phyloP scores from a whole-genome alignment of 805 yeast species.

The Candida namnaoensis region DNA sequence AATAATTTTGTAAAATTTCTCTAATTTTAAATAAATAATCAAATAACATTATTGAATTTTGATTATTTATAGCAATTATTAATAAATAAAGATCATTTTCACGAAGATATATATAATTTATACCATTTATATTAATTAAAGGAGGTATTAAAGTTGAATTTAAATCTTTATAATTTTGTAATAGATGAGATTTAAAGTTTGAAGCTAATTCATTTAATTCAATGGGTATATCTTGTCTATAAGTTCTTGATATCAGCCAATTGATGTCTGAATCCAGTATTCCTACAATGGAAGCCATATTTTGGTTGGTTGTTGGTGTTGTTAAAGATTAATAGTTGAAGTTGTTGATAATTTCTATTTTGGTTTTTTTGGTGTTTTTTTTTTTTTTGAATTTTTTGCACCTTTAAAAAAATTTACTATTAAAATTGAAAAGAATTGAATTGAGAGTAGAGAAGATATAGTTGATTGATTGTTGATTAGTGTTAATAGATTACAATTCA shows the following conservation, averaged over 20 bases:
- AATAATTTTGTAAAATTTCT: constrained; percentile 35
- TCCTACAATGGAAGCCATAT: constrained; percentile 70
- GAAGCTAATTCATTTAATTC: constrained; percentile 38
- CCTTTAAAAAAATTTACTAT: no score
- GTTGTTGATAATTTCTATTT: no score
- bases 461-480: no score
- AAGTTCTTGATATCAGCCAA: constrained; percentile 60
- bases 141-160: constrained; percentile 36
- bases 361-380: no score
- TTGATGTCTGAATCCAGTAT: constrained; percentile 63
- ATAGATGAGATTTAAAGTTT: constrained; percentile 45
- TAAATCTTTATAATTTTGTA: constrained; percentile 30
- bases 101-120: constrained; percentile 45
- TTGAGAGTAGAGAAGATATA: no score
- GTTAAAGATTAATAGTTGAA: no score
- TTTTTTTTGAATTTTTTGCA: no score
- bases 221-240: constrained; percentile 57
- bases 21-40: constrained; percentile 44
- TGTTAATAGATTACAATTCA: no score
- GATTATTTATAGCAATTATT: constrained; percentile 15
- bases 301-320: not conserved
- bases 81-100: constrained; percentile 35
- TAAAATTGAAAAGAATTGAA: no score
- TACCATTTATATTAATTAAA: constrained; percentile 27
- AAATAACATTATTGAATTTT: constrained; percentile 49